Percentiles rank a stretch among this genome's conserved stretches.
These are phyloP conservation scores for Clathrospora elynae DNA, from an alignment of 2,329 filamentous ascomycete species.

Conservation along the genomic window DNA sequence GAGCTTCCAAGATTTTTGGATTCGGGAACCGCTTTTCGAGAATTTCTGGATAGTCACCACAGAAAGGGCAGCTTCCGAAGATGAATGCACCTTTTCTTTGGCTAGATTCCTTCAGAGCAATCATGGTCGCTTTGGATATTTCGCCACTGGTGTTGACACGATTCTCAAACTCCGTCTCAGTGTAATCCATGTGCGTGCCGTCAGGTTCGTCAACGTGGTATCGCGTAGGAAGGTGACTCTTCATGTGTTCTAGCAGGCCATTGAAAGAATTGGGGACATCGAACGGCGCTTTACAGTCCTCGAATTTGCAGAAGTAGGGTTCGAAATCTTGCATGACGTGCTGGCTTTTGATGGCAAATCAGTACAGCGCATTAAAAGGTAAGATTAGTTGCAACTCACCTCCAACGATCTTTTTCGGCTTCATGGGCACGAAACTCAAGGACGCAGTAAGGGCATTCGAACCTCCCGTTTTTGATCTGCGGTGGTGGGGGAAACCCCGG, in stretches of 20 bases:
- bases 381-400: not conserved
- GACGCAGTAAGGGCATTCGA: conserved; percentile 3
- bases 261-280: conserved; percentile 5
- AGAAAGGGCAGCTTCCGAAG: conserved; percentile 7
- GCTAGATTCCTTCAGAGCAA: not conserved
- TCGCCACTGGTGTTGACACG: not conserved
- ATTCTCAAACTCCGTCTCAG: not conserved
- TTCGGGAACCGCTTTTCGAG: conserved; percentile 5
- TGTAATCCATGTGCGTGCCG: not conserved
- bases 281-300: conserved; percentile 1
- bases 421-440: conserved; percentile 1
- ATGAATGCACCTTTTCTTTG: not conserved
- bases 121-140: not conserved
- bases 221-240: not conserved
- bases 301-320: conserved; percentile 3
- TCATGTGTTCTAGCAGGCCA: not conserved
- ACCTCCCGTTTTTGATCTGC: not conserved
- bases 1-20: not conserved
- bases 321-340: conserved; percentile 8
- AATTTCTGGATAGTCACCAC: conserved; percentile 4
- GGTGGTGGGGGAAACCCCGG: not conserved
- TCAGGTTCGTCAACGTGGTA: not conserved
- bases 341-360: not conserved
- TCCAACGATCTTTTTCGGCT: conserved; percentile 1
- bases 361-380: not conserved